These are phyloP conservation scores for Botrytis sinoallii DNA, from an alignment of 2,329 filamentous ascomycete species.

Conservation along the genomic window DNA sequence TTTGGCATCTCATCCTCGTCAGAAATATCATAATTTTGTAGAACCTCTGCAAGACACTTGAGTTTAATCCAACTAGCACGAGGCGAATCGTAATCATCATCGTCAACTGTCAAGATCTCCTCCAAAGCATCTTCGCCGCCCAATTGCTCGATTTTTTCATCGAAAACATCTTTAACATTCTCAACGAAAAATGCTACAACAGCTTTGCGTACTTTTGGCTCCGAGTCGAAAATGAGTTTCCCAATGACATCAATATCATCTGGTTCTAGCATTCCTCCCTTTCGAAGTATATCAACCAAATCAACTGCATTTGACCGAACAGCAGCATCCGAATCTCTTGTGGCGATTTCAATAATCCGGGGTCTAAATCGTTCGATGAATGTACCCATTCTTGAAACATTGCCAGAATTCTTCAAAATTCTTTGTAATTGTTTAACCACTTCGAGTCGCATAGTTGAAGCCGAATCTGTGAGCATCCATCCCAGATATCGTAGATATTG, in stretches of 20 bases:
- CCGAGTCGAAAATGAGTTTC: constrained; percentile 83
- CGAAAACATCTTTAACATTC: constrained; percentile 78
- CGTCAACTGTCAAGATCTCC: constrained; percentile 67
- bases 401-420: constrained; percentile 77
- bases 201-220: constrained; percentile 79
- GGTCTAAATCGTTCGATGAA: constrained; percentile 91
- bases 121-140: constrained; percentile 75
- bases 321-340: constrained; percentile 73
- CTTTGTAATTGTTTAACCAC: constrained; percentile 78
- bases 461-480: constrained; percentile 87
- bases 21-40: constrained; percentile 76
- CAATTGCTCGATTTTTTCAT: constrained; percentile 76
- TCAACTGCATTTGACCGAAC: constrained; percentile 80
- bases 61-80: constrained; percentile 84
- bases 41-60: constrained; percentile 82
- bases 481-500: constrained; percentile 89
- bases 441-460: constrained; percentile 72
- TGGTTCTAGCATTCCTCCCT: constrained; percentile 83
- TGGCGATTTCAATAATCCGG: constrained; percentile 89
- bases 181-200: constrained; percentile 88
- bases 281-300: constrained; percentile 76
- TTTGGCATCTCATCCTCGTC: constrained; percentile 55
- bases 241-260: constrained; percentile 87
- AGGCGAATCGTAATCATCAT: constrained; percentile 73
- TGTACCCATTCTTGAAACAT: constrained; percentile 72